Evolutionary conservation across 2,329 filamentous ascomycete species (phyloP), one percentile per base, ranked within the genome.

Genomic region (Paraconiothyrium sp.): DNA sequence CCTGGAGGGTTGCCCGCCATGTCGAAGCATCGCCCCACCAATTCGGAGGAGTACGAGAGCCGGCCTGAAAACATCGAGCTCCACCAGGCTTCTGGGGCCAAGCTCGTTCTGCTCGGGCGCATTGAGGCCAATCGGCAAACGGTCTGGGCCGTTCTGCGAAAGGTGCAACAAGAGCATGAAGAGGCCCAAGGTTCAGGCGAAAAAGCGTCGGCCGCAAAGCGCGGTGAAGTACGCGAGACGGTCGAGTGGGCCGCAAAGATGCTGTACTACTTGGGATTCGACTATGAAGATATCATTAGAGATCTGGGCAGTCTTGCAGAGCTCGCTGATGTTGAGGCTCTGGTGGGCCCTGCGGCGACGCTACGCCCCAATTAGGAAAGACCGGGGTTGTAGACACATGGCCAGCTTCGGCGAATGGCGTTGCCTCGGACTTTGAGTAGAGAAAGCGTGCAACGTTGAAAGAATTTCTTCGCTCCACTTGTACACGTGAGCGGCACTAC

Each of bases 1-100:
- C 72, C 75, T 37, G 76, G 75, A 51, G 76, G 76, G 44, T 48
- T 78, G 35, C 69, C 70, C n/a, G 69, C 54, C 1, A 76, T 78
- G 74, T 65, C 75, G 35, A 67, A 57, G 43, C 71, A 68, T 58
- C 70, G 66, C 34, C 51, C 69, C n/a, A 66, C 62, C 32, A 74
- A 64, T 58, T 64, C 66, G 1, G 63, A 70, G 27, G 68, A 75
- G 57, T 67, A 67, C 51, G 66, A 71, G 51, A 59, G 63, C 30
- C 62, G 69, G 4, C 74, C 75, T 11, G 63, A 68, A 14, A 66
- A 76, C 52, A 76, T 78, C 56, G 70, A 72, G 58, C 59, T 78
- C 39, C 49, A 61, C 30, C 70, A 74, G 61, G 54, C 65, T 4
- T 72, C 72, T n/a, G 74, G 74, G 39, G 64, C 70, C 2, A 67